phyloP scores from a whole-genome alignment of 2,329 filamentous ascomycete species.

The Phaeosphaeria sp. region DNA sequence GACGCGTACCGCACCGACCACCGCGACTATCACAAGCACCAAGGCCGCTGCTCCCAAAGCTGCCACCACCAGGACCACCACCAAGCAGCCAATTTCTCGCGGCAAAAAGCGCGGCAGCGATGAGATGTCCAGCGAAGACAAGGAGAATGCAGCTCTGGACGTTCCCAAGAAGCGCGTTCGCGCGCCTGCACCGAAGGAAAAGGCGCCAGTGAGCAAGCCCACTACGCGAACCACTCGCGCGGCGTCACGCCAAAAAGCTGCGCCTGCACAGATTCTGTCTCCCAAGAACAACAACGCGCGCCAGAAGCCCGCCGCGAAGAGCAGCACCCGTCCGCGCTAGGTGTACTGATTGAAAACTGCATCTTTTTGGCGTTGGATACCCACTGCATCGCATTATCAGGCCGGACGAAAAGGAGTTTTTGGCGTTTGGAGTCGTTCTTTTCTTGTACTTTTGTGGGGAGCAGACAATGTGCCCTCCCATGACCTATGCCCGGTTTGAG shows the following conservation, averaged over 20 bases:
- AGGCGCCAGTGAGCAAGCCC: conserved; percentile 11
- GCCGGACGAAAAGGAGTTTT: not conserved
- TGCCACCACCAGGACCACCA: conserved; percentile 5
- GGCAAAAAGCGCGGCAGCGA: conserved; percentile 36
- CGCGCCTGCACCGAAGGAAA: conserved; percentile 11
- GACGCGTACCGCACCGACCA: conserved; percentile 13
- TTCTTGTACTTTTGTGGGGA: not conserved
- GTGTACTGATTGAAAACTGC: conserved; percentile 16
- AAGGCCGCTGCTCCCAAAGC: conserved; percentile 19
- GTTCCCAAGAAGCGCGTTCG: conserved; percentile 29
- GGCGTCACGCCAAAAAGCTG: conserved; percentile 27
- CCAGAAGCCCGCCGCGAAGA: conserved; percentile 22
- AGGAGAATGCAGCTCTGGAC: conserved; percentile 35
- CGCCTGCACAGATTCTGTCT: conserved; percentile 24
- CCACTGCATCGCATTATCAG: not conserved
- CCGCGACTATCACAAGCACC: conserved; percentile 10
- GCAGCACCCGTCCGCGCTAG: conserved; percentile 27
- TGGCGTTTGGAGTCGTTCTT: conserved; percentile 16
- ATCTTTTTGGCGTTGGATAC: conserved; percentile 12
- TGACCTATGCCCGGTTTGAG: conserved; percentile 19
- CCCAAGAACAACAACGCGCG: conserved; percentile 29
- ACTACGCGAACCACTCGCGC: conserved; percentile 28
- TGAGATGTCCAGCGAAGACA: conserved; percentile 34
- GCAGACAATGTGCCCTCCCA: not conserved
- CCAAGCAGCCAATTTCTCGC: conserved; percentile 13